These are phyloP conservation scores for Lasiodiplodia theobromae DNA, from an alignment of 2,329 filamentous ascomycete genomes.

Conservation along the genomic window DNA sequence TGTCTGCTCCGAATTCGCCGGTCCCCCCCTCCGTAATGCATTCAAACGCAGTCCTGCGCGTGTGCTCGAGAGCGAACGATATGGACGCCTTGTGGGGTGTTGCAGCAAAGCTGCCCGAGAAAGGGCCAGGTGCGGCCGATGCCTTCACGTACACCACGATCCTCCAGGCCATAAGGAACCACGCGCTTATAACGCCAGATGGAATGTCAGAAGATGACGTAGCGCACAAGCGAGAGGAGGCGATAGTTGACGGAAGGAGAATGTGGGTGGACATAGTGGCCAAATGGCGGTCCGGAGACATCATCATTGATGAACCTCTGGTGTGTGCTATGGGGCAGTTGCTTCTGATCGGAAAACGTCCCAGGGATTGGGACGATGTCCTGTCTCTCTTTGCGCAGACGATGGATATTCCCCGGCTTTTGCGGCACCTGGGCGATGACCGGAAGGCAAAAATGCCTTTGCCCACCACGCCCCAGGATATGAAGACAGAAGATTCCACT, in stretches of 20 bases:
- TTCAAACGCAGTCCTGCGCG: conserved; percentile 84
- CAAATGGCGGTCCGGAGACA: conserved; percentile 75
- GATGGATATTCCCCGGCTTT: conserved; percentile 73
- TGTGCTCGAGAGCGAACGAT: conserved; percentile 77
- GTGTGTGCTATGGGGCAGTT: conserved; percentile 82
- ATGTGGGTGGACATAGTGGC: conserved; percentile 82
- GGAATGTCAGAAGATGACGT: conserved; percentile 34
- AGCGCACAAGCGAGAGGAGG: conserved; percentile 46
- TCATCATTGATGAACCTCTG: conserved; percentile 79
- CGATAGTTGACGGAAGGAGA: conserved; percentile 70
- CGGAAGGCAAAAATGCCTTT: background rate
- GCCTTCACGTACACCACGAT: conserved; percentile 81
- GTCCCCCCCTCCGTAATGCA: conserved; percentile 80
- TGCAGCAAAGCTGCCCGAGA: conserved; percentile 72
- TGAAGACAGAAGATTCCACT: conserved; percentile 31
- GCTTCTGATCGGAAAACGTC: conserved; percentile 68
- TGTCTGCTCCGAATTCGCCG: conserved; percentile 68
- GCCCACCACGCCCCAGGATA: conserved; percentile 35
- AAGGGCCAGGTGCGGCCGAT: conserved; percentile 69
- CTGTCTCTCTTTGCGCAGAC: conserved; percentile 81
- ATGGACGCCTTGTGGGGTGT: conserved; percentile 83
- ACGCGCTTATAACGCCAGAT: conserved; percentile 33
- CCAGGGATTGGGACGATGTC: conserved; percentile 72
- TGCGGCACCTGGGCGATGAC: conserved; percentile 33
- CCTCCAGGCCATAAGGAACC: conserved; percentile 73